A percentile compares a stretch with the other conserved stretches of the same genome.
These are phyloP conservation scores for Acanthamoeba castellanii DNA, from an alignment of 208 protist species.

Conservation along the genomic window DNA sequence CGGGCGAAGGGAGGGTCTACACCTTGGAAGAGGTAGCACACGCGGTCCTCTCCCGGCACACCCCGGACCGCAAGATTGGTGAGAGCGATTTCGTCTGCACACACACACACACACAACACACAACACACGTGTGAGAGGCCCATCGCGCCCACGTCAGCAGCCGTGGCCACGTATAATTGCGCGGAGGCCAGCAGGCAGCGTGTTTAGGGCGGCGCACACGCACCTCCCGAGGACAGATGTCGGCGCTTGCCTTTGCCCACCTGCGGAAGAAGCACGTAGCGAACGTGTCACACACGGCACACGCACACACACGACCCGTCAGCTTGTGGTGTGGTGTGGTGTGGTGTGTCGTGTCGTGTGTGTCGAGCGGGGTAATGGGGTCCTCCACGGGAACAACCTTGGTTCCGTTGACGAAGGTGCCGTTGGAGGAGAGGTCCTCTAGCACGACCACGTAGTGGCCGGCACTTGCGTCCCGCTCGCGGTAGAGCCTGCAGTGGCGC, in stretches of 20 bases:
- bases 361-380: neutral
- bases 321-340: neutral
- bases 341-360: neutral
- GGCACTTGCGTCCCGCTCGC: neutral
- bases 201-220: neutral
- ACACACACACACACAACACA: neutral
- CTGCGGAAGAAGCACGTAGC: neutral
- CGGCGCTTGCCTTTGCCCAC: conserved; percentile 55
- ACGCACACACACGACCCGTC: too few species aligned
- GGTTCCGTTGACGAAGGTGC: conserved; percentile 61
- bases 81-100: conserved; percentile 77
- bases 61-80: neutral
- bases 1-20: neutral
- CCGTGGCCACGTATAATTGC: too few species aligned
- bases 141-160: neutral
- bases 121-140: neutral
- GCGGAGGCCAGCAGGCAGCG: neutral
- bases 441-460: neutral
- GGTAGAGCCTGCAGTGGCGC: neutral
- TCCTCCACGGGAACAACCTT: neutral
- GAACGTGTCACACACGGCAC: too few species aligned
- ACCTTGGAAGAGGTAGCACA: conserved; percentile 77
- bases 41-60: neutral
- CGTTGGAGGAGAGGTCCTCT: conserved; percentile 55
- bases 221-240: conserved; percentile 21